Conservation (phyloP, 495 filamentous ascomycete genomes). For the Talaromyces liani region DNA sequence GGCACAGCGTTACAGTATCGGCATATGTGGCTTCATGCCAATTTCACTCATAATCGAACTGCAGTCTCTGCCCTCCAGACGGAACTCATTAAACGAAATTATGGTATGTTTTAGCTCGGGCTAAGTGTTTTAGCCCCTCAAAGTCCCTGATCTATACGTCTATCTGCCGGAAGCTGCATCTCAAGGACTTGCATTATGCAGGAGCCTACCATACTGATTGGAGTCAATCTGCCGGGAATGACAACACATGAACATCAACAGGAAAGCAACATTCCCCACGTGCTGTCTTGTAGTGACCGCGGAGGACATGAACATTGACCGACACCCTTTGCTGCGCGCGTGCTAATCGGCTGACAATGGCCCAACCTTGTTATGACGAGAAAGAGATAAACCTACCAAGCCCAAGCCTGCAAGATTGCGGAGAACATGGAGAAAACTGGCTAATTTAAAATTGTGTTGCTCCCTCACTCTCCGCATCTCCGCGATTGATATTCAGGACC, state of each 20-base stretch:
- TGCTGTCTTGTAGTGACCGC: neutral
- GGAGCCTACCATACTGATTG: neutral
- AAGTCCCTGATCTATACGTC: neutral
- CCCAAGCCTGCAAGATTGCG: neutral
- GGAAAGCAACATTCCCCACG: neutral
- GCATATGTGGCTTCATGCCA: neutral
- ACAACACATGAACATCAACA: neutral
- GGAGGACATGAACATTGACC: neutral
- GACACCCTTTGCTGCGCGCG: neutral
- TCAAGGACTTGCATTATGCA: conserved; percentile 2
- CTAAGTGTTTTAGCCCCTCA: neutral
- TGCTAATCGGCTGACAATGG: neutral
- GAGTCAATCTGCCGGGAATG: neutral
- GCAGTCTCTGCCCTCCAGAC: neutral
- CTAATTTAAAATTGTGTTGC: neutral
- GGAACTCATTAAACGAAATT: neutral
- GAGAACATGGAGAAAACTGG: neutral
- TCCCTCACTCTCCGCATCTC: conserved; percentile 3
- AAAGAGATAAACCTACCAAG: neutral
- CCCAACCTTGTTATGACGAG: neutral
- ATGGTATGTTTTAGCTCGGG: conserved; percentile 1
- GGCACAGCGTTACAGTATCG: conserved; percentile 2
- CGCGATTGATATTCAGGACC: conserved; percentile 3
- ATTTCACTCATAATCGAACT: neutral
- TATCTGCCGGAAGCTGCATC: neutral